These are phyloP conservation scores for Erodium chrysanthum DNA, from an alignment of 441 rosid species.

Conservation along the genomic window DNA sequence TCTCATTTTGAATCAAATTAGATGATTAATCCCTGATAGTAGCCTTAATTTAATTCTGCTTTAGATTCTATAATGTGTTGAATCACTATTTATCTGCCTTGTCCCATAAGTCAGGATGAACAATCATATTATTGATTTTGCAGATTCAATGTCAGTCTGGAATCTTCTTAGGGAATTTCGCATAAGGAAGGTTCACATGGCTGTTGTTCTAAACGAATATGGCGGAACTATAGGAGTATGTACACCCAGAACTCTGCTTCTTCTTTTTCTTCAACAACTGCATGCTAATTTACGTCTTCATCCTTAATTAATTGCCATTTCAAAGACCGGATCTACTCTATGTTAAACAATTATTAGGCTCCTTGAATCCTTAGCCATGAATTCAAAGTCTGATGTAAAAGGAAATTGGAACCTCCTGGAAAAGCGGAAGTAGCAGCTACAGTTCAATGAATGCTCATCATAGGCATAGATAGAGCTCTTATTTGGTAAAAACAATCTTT, in stretches of 20 bases:
- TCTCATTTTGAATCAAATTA: neutral
- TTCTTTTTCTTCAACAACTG: neutral
- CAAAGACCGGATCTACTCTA: too few species aligned
- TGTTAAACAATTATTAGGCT: neutral
- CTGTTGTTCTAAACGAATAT: slow-evolving; percentile 93
- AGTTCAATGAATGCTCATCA: neutral
- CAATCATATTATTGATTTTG: slow-evolving; percentile 22
- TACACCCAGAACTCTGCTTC: slow-evolving; percentile 4
- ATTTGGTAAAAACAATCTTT: neutral
- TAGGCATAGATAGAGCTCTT: neutral
- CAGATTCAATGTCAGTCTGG: slow-evolving; percentile 99
- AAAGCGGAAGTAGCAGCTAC: neutral
- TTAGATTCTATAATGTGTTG: neutral
- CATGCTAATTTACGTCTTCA: too few species aligned
- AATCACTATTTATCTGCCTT: neutral
- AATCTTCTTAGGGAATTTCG: slow-evolving; percentile 98
- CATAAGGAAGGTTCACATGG: slow-evolving; percentile 99
- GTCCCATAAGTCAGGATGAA: slow-evolving; percentile 4
- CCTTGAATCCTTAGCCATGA: neutral
- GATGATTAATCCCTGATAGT: neutral
- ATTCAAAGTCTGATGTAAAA: neutral
- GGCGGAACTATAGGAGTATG: slow-evolving; percentile 99
- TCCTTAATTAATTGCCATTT: too few species aligned
- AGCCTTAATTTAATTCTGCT: neutral
- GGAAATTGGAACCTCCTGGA: neutral